These are phyloP conservation scores for Xylaria sp. DNA, from an alignment of 2,329 filamentous ascomycete genomes.

Conservation along the genomic window DNA sequence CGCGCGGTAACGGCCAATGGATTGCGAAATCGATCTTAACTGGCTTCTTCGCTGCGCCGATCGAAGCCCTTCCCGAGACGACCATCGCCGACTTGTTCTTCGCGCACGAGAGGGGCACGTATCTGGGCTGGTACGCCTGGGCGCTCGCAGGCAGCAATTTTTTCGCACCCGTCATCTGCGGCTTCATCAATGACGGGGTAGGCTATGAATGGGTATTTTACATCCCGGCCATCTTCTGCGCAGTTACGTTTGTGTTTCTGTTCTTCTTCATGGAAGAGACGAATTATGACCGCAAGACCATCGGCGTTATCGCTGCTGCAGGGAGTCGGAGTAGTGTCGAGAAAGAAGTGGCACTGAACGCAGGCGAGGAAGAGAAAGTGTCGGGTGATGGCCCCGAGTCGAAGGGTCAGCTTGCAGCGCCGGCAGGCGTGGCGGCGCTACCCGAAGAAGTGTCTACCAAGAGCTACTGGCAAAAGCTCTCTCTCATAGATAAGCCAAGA, in stretches of 20 bases:
- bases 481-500: constrained; percentile 47
- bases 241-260: constrained; percentile 44
- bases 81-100: constrained; percentile 50
- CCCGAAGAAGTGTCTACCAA: constrained; percentile 36
- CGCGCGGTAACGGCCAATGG: constrained; percentile 49
- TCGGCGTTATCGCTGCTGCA: constrained; percentile 29
- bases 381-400: constrained; percentile 25
- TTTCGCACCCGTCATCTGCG: constrained; percentile 51
- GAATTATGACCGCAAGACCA: constrained; percentile 52
- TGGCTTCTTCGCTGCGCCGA: constrained; percentile 52
- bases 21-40: constrained; percentile 52
- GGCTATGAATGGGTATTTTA: constrained; percentile 53
- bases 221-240: constrained; percentile 49
- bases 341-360: constrained; percentile 21
- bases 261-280: constrained; percentile 68
- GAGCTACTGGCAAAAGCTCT: constrained; percentile 50
- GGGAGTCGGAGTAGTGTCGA: constrained; percentile 7
- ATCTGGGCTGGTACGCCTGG: constrained; percentile 51
- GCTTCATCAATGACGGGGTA: constrained; percentile 51
- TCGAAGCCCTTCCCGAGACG: constrained; percentile 54
- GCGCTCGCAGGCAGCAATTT: constrained; percentile 49
- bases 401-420: constrained; percentile 20
- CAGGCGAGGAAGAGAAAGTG: constrained; percentile 25
- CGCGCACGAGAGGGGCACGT: constrained; percentile 51
- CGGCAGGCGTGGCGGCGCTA: constrained; percentile 18